These are phyloP conservation scores for Candida glaebosa DNA, from an alignment of 805 yeast species.

Conservation along the genomic window DNA sequence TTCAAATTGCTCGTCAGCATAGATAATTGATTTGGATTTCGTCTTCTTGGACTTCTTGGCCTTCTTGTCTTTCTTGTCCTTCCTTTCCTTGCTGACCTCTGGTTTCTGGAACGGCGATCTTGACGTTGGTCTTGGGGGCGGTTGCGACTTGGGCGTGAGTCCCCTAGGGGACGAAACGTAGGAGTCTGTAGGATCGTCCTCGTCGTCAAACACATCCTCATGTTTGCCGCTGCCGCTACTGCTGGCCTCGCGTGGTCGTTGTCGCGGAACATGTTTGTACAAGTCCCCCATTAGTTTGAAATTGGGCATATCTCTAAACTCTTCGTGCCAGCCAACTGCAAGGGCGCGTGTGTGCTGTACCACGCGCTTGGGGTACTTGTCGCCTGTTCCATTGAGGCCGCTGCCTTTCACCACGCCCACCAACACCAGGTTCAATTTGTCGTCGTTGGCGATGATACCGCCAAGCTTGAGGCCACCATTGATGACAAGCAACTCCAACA, in stretches of 20 bases:
- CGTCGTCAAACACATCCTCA: conserved; percentile 1
- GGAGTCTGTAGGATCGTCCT: conserved; percentile 13
- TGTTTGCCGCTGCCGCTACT: conserved; percentile 8
- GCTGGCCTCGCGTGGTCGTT: conserved; percentile 6
- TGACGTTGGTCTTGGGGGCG: conserved; percentile 25
- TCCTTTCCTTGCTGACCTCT: background rate
- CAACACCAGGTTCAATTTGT: conserved; percentile 62
- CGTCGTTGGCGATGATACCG: conserved; percentile 58
- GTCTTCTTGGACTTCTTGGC: conserved; percentile 14
- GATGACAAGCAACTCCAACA: conserved; percentile 36
- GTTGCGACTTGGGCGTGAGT: conserved; percentile 10
- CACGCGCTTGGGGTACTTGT: conserved; percentile 39
- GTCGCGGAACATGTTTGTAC: conserved; percentile 41
- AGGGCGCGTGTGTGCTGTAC: conserved; percentile 46
- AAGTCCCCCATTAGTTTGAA: conserved; percentile 48
- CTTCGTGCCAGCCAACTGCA: conserved; percentile 66
- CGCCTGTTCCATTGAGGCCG: conserved; percentile 31
- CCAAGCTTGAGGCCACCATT: conserved; percentile 43
- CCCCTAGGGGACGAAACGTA: conserved; percentile 3
- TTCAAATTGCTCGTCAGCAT: conserved; percentile 49
- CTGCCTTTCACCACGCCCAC: conserved; percentile 43
- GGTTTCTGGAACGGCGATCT: conserved; percentile 17
- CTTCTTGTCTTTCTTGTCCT: conserved; percentile 5
- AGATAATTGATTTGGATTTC: conserved; percentile 15
- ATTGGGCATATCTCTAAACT: conserved; percentile 47